Conservation (phyloP, 805 yeast species). For the Saccharomycopsis schoenii region DNA sequence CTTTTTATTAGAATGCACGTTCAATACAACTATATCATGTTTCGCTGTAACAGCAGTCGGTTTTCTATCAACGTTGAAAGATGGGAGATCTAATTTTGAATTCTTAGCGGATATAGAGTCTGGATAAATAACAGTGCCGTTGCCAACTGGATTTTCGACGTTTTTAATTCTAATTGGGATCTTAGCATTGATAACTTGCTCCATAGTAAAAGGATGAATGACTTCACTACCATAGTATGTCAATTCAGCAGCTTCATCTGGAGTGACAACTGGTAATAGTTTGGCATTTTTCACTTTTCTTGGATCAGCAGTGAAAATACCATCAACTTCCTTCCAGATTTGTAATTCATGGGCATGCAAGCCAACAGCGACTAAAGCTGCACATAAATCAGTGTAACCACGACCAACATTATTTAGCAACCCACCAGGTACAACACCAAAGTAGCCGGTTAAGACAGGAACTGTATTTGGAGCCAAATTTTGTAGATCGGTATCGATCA, state of each 20-base stretch:
- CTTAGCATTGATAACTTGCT: conserved; percentile 91
- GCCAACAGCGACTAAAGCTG: conserved; percentile 93
- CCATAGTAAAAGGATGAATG: conserved; percentile 98
- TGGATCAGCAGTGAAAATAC: conserved; percentile 97
- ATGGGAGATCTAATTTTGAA: conserved; percentile 85
- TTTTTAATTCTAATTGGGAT: conserved; percentile 96
- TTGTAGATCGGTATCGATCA: conserved; percentile 30
- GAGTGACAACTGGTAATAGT: conserved; percentile 78
- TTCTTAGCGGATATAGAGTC: conserved; percentile 84
- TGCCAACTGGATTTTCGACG: conserved; percentile 88
- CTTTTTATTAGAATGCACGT: conserved; percentile 89
- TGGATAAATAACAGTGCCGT: conserved; percentile 91
- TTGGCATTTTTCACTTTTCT: conserved; percentile 88
- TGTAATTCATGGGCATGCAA: conserved; percentile 86
- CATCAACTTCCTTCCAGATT: conserved; percentile 98
- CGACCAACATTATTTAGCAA: conserved; percentile 87
- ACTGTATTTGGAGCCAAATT: conserved; percentile 32
- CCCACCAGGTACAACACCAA: conserved; percentile 95
- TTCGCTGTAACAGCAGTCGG: conserved; percentile 97
- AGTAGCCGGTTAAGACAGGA: conserved; percentile 94
- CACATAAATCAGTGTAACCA: conserved; percentile 96
- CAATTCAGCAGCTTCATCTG: conserved; percentile 97
- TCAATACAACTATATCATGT: conserved; percentile 81
- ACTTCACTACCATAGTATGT: conserved; percentile 98
- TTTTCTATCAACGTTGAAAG: conserved; percentile 46